A percentile compares a stretch with the other conserved stretches of the same genome.
Conservation (phyloP, 192 early-diverging fungal genomes). For the Umbelopsis sp. region DNA sequence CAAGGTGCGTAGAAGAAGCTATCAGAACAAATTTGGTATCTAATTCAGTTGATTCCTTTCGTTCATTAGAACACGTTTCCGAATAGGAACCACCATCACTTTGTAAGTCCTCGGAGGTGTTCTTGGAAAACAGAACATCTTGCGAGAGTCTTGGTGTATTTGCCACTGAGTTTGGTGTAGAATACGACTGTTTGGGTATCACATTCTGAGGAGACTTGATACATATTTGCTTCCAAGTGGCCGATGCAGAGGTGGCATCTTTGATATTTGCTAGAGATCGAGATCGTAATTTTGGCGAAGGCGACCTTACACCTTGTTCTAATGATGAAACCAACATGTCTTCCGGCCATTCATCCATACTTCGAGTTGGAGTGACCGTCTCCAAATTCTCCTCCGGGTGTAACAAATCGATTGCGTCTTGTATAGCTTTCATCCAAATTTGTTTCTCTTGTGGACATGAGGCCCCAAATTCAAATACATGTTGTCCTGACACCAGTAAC, state of each 20-base stretch:
- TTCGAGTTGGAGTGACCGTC: neutral
- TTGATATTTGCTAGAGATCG: slow-evolving; percentile 22
- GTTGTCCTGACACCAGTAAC: slow-evolving; percentile 21
- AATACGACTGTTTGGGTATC: neutral
- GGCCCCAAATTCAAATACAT: slow-evolving; percentile 61
- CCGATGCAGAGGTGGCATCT: neutral
- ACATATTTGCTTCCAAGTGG: neutral
- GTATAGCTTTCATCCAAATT: slow-evolving; percentile 53
- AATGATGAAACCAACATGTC: slow-evolving; percentile 31
- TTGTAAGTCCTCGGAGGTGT: neutral
- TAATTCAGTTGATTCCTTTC: neutral
- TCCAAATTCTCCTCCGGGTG: neutral
- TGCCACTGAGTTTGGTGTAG: neutral
- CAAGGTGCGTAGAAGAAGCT: neutral
- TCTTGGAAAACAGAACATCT: neutral
- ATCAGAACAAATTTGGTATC: neutral
- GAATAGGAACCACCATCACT: neutral
- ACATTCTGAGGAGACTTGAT: neutral
- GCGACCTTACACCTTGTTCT: neutral
- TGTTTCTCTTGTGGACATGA: slow-evolving; percentile 54
- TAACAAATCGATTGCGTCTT: slow-evolving; percentile 41
- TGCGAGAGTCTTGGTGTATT: slow-evolving; percentile 7
- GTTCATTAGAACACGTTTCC: neutral
- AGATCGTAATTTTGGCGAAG: slow-evolving; percentile 11
- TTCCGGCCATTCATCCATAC: slow-evolving; percentile 3